Base-by-base conservation (phyloP, 371 early-diverging fungal genomes). In the Thermomucor indicae-seudaticae region DNA sequence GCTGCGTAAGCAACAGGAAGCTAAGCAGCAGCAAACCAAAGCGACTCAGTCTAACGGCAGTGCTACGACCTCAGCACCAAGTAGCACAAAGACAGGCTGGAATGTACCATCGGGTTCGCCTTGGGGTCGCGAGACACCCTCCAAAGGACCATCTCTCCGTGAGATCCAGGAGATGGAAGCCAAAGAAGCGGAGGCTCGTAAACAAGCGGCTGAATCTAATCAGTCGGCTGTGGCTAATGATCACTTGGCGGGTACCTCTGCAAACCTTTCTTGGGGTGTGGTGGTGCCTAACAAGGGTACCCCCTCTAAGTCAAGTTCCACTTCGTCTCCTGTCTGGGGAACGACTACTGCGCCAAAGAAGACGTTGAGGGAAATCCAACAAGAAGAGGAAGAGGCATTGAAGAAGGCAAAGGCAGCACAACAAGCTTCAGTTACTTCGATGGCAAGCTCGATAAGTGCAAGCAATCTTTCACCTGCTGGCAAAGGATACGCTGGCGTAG, bases 291-390 rank as follows among this genome's bases (percentile, higher is more conserved):
- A 42, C 40, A 68, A 47, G 30, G 48, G 43, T 28, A 23, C 29
- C 20, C 11, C 58, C 6, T 42, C 43, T 4, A 41, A 62, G 31
- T 52, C 60, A 8, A 47, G 57, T 14, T 43, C 52, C 2, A 41
- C 50, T 10, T 66, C 68, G 7, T 55, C 73, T 7, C 69, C 79
- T 42, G 82, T 81, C 1, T 84, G 85, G 85, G 72, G 75, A 37
- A 65, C 69, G 27, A 60, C 73, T 0, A 43, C 60, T 47, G 64
- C 83, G 10, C 76, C 86, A 3, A 87, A 87, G 55, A 88, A 88
- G 66, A 85, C 86, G 1, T 57, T 90, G 22, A 67, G 83, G 48
- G 87, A 90, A 62, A 90, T 90, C 44, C 89, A 89, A 60, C 72
- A 81, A 49, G 90, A 90, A 52, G 89, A 89, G 46, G 88, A 87